These are phyloP conservation scores for Asterophora parasitica DNA, from an alignment of 768 basidiomycete species.

Conservation along the genomic window DNA sequence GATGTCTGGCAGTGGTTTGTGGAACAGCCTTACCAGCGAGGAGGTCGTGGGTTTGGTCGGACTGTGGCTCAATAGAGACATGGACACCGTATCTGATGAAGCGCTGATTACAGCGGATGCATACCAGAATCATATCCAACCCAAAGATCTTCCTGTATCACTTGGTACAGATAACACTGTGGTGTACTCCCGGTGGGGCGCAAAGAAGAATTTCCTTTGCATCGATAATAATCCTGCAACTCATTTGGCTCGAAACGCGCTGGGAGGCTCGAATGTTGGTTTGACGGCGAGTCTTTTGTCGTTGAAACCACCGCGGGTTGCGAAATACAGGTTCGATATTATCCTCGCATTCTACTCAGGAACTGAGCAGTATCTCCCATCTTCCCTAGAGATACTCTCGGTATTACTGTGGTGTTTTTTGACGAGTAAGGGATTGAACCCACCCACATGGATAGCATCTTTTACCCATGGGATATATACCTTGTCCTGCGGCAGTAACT, in stretches of 20 bases:
- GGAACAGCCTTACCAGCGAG: slow-evolving; percentile 48
- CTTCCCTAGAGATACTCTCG: slow-evolving; percentile 8
- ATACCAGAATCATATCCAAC: slow-evolving; percentile 6
- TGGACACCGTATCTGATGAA: neutral
- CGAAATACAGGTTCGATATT: slow-evolving; percentile 27
- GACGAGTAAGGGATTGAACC: slow-evolving; percentile 1
- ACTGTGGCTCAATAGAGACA: slow-evolving; percentile 32
- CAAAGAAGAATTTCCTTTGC: slow-evolving; percentile 35
- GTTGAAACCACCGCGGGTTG: slow-evolving; percentile 29
- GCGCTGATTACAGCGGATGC: neutral
- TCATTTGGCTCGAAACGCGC: slow-evolving; percentile 45
- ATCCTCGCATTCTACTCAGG: neutral
- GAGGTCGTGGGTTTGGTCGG: slow-evolving; percentile 54
- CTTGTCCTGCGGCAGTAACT: no score
- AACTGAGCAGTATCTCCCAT: neutral
- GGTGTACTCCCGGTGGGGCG: slow-evolving; percentile 32
- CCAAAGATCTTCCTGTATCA: slow-evolving; percentile 25
- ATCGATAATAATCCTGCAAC: slow-evolving; percentile 39
- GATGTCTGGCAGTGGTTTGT: slow-evolving; percentile 48
- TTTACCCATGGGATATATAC: neutral
- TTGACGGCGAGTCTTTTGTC: slow-evolving; percentile 34
- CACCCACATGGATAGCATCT: neutral
- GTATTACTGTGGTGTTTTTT: slow-evolving; percentile 9
- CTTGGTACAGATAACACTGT: slow-evolving; percentile 26
- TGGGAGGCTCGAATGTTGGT: slow-evolving; percentile 42